These are phyloP conservation scores for Carex myosuroides DNA, from an alignment of 176 grass and related monocot species.

Conservation along the genomic window DNA sequence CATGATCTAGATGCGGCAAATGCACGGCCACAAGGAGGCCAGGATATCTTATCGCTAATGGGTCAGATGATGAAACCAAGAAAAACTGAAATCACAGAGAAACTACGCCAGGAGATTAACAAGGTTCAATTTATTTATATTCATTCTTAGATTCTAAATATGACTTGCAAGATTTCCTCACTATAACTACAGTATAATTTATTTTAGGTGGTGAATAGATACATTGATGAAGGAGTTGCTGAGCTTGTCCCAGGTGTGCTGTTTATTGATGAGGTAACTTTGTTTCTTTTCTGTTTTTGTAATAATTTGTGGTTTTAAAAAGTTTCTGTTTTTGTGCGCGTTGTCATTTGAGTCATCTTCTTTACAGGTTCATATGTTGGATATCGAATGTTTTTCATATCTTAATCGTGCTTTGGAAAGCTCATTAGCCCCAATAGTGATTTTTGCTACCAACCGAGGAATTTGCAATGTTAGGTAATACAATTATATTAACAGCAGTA, in stretches of 20 bases:
- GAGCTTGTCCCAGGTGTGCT: slow-evolving; percentile 94
- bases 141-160: background rate
- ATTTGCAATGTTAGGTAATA: slow-evolving; percentile 87
- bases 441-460: slow-evolving; percentile 88
- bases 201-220: slow-evolving; percentile 78
- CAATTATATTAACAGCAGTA: background rate
- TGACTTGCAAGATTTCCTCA: background rate
- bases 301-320: slow-evolving; percentile 1
- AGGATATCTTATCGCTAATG: slow-evolving; percentile 96
- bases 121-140: slow-evolving; percentile 41
- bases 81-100: slow-evolving; percentile 96
- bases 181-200: slow-evolving; percentile 11
- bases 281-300: slow-evolving; percentile 13
- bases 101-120: slow-evolving; percentile 91
- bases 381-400: slow-evolving; percentile 96
- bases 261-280: slow-evolving; percentile 84
- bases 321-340: background rate
- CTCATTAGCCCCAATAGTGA: slow-evolving; percentile 79
- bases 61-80: slow-evolving; percentile 94
- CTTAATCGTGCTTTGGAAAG: slow-evolving; percentile 94
- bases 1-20: slow-evolving; percentile 98
- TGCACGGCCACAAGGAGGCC: slow-evolving; percentile 95
- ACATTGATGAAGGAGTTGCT: slow-evolving; percentile 89
- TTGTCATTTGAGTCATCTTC: background rate
- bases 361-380: slow-evolving; percentile 88